Percentiles rank a stretch among this genome's conserved stretches.
Conservation (phyloP, 2,329 filamentous ascomycete genomes). For the Xylaria multiplex region DNA sequence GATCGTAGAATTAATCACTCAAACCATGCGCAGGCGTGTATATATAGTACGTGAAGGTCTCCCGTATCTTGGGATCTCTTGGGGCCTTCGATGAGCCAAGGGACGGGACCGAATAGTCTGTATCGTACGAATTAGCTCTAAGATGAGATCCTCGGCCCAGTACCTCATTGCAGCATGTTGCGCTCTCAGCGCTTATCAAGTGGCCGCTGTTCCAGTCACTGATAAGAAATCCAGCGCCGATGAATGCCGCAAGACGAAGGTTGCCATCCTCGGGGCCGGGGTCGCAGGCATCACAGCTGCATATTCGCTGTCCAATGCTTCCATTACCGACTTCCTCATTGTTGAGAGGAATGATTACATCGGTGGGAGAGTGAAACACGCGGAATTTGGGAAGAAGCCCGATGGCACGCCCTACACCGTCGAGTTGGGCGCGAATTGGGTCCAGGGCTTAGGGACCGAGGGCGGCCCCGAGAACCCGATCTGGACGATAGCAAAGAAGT, state of each 20-base stretch:
- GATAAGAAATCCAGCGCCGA: neutral
- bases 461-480: constrained; percentile 66
- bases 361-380: constrained; percentile 70
- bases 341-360: constrained; percentile 71
- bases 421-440: constrained; percentile 76
- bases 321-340: constrained; percentile 71
- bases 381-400: constrained; percentile 61
- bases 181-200: constrained; percentile 17
- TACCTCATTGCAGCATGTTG: constrained; percentile 27
- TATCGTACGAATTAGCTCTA: constrained; percentile 3
- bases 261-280: constrained; percentile 64
- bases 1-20: constrained; percentile 12
- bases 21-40: neutral
- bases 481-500: constrained; percentile 70
- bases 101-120: neutral
- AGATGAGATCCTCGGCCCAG: constrained; percentile 18
- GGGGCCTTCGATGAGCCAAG: neutral
- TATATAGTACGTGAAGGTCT: neutral
- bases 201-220: constrained; percentile 22
- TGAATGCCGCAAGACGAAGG: constrained; percentile 51
- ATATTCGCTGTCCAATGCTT: constrained; percentile 69
- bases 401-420: constrained; percentile 66
- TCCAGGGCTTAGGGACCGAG: constrained; percentile 47
- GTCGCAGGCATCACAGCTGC: constrained; percentile 72
- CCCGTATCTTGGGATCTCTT: neutral